Evolutionary conservation across 768 basidiomycete genomes (phyloP).

Genomic region (Russula virescens): DNA sequence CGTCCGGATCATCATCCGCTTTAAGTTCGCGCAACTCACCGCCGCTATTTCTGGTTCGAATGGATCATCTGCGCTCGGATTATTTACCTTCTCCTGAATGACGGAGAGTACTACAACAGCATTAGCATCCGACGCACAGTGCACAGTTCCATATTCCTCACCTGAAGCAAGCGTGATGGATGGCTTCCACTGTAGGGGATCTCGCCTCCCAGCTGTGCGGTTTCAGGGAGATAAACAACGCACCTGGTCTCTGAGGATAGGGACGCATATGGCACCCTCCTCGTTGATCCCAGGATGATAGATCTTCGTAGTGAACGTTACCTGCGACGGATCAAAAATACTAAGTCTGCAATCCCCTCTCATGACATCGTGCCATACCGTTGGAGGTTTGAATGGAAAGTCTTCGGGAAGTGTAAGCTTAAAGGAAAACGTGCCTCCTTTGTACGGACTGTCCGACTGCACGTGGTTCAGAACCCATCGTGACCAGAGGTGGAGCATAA

Average conservation of each 20-base stretch:
- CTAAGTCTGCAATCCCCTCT: not conserved
- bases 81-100: conserved; percentile 82
- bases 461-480: not conserved
- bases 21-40: conserved; percentile 38
- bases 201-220: conserved; percentile 8
- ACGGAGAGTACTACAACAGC: conserved; percentile 54
- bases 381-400: conserved; percentile 85
- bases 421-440: conserved; percentile 74
- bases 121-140: not conserved
- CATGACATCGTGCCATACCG: conserved; percentile 37
- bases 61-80: conserved; percentile 83
- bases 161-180: conserved; percentile 67
- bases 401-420: conserved; percentile 65
- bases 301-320: conserved; percentile 78
- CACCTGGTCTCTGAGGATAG: conserved; percentile 79
- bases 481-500: conserved; percentile 9
- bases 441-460: conserved; percentile 77
- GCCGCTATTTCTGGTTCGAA: conserved; percentile 85
- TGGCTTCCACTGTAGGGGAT: conserved; percentile 69
- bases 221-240: conserved; percentile 24
- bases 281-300: conserved; percentile 91
- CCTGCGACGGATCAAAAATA: conserved; percentile 38
- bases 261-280: conserved; percentile 80
- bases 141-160: conserved; percentile 28
- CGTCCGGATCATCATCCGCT: not conserved